phyloP scores from a whole-genome alignment of 139 green algal species.

The Klebsormidium nitens region DNA sequence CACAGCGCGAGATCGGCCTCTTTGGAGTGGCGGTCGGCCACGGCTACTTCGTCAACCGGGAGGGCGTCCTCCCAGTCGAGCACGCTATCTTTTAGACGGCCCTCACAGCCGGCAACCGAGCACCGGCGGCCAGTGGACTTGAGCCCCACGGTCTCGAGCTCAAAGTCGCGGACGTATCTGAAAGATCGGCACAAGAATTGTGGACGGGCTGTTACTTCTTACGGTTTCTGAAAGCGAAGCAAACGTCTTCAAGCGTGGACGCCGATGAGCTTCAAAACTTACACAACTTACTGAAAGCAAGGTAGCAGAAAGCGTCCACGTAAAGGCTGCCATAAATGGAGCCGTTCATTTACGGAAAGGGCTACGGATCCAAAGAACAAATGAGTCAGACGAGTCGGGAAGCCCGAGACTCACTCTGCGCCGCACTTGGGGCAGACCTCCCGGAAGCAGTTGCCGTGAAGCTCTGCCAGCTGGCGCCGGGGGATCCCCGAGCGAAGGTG shows the following conservation, averaged over 20 bases:
- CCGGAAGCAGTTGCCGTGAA: conserved; percentile 94
- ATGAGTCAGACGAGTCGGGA: not conserved
- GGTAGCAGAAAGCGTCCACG: not conserved
- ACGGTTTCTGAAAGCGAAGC: not conserved
- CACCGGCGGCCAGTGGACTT: conserved; percentile 73
- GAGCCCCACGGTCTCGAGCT: conserved; percentile 87
- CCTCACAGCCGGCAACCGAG: conserved; percentile 3
- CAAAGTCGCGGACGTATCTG: conserved; percentile 84
- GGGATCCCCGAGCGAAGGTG: conserved; percentile 78
- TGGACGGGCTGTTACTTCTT: not conserved
- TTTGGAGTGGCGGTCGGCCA: too few relatives aligned
- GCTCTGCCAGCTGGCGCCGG: conserved; percentile 66
- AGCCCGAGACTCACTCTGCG: conserved; percentile 38
- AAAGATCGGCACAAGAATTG: too few relatives aligned
- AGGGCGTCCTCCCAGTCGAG: conserved; percentile 41
- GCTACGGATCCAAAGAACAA: conserved; percentile 18
- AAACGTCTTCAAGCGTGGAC: not conserved
- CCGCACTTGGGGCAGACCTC: conserved; percentile 76
- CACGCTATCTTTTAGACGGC: conserved; percentile 6
- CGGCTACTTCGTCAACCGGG: too few relatives aligned
- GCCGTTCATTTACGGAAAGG: too few relatives aligned
- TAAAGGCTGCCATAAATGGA: too few relatives aligned
- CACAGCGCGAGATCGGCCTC: too few relatives aligned
- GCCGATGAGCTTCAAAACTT: not conserved
- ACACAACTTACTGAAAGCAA: not conserved